phyloP scores from a whole-genome alignment of 2,329 filamentous ascomycete species.

The Ophiobolus disseminans region DNA sequence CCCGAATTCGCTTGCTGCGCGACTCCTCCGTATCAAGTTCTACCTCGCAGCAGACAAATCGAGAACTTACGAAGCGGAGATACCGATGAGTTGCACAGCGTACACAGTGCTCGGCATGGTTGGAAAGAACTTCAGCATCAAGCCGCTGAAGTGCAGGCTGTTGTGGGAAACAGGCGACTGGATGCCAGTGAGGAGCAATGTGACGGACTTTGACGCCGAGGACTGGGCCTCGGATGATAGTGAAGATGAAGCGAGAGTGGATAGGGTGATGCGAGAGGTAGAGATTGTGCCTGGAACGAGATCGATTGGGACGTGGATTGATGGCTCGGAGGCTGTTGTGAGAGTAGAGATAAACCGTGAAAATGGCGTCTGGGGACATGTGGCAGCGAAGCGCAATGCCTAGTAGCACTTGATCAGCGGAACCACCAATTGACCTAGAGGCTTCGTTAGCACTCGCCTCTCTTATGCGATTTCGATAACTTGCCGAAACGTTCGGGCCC shows the following conservation, averaged over 20 bases:
- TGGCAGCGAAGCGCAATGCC: not conserved
- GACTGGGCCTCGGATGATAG: constrained; percentile 55
- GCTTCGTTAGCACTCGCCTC: constrained; percentile 23
- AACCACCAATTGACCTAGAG: constrained; percentile 80
- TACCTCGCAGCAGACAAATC: constrained; percentile 38
- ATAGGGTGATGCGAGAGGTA: constrained; percentile 79
- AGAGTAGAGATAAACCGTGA: constrained; percentile 65
- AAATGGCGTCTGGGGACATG: not conserved
- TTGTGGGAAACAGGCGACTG: constrained; percentile 92
- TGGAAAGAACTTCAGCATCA: constrained; percentile 70
- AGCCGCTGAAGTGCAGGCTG: constrained; percentile 70
- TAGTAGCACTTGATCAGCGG: constrained; percentile 55
- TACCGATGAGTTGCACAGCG: constrained; percentile 80
- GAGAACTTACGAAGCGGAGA: constrained; percentile 47
- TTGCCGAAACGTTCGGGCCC: constrained; percentile 65
- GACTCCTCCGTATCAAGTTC: constrained; percentile 71
- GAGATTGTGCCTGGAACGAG: constrained; percentile 81
- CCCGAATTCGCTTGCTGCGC: constrained; percentile 80
- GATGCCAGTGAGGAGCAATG: constrained; percentile 73
- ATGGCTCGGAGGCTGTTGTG: constrained; percentile 73
- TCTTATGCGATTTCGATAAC: constrained; percentile 4
- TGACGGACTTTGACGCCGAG: constrained; percentile 63
- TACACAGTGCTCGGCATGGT: constrained; percentile 84
- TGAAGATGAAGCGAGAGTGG: constrained; percentile 64
- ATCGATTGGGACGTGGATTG: constrained; percentile 82